Evolutionary conservation across 164 flowering plant genomes (phyloP).

Genomic region (Paratinospora sagittata): DNA sequence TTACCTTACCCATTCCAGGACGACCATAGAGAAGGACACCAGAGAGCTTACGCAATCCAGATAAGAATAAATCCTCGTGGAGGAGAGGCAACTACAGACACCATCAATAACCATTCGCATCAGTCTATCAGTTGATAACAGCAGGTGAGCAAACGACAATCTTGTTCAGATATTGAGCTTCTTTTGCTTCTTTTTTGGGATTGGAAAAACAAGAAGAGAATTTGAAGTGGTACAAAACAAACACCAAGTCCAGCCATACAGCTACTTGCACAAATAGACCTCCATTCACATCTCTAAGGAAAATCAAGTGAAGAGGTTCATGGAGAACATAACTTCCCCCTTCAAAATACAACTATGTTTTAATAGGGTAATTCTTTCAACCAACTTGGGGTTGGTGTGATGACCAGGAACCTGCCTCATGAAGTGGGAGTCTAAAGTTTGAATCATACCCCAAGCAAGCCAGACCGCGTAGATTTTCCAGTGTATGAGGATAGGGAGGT

Average conservation of each 20-base stretch:
- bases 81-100: slow-evolving; percentile 74
- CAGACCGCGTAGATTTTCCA: too few relatives aligned
- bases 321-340: background rate
- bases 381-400: too few relatives aligned
- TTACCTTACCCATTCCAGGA: slow-evolving; percentile 96
- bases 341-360: too few relatives aligned
- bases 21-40: slow-evolving; percentile 99
- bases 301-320: background rate
- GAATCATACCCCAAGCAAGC: too few relatives aligned
- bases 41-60: slow-evolving; percentile 90
- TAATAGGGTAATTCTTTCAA: too few relatives aligned
- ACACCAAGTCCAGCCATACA: background rate
- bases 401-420: too few relatives aligned
- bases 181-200: background rate
- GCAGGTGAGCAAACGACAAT: background rate
- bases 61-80: slow-evolving; percentile 87
- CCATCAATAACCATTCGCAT: background rate
- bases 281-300: background rate
- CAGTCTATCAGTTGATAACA: background rate
- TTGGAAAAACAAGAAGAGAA: background rate
- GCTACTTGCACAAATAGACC: background rate
- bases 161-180: background rate
- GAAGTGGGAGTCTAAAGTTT: too few relatives aligned
- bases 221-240: background rate
- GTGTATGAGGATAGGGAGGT: too few relatives aligned